phyloP scores from a whole-genome alignment of 768 basidiomycete genomes.

The Rhizopogon salebrosus region DNA sequence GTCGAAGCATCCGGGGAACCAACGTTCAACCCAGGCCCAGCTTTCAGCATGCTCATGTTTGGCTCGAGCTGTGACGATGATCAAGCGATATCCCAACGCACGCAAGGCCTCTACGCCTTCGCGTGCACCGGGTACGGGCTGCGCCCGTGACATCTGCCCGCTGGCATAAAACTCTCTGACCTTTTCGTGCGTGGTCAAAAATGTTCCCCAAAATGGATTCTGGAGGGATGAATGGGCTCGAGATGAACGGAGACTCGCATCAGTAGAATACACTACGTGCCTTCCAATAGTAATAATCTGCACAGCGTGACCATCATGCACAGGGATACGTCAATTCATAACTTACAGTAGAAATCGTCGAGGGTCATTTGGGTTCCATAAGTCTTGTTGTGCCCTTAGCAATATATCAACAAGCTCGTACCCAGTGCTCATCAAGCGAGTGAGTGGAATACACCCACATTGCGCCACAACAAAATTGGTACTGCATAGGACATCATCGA shows the following conservation, averaged over 20 bases:
- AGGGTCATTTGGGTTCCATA: constrained; percentile 54
- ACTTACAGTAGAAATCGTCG: constrained; percentile 58
- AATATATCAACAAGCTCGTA: not conserved
- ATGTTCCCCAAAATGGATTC: constrained; percentile 59
- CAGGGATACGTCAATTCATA: not conserved
- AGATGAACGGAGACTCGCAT: not conserved
- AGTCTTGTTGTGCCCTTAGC: constrained; percentile 63
- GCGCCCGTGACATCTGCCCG: constrained; percentile 38
- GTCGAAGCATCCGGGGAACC: constrained; percentile 62
- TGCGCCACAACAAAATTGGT: constrained; percentile 55
- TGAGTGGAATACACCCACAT: constrained; percentile 38
- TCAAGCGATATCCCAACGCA: constrained; percentile 59
- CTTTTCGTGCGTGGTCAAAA: constrained; percentile 52
- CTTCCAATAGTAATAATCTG: constrained; percentile 78
- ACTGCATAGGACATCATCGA: constrained; percentile 63
- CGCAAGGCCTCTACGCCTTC: constrained; percentile 53
- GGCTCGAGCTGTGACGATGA: constrained; percentile 73
- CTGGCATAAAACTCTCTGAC: constrained; percentile 55
- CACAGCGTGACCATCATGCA: not conserved
- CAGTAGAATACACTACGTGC: constrained; percentile 29
- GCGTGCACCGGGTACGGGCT: constrained; percentile 55
- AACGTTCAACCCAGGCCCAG: constrained; percentile 59
- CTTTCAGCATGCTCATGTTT: constrained; percentile 50
- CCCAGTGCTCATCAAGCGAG: not conserved
- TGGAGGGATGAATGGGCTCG: constrained; percentile 10